These are phyloP conservation scores for Brassica carinata DNA, from an alignment of 345 rosid species.

Conservation along the genomic window DNA sequence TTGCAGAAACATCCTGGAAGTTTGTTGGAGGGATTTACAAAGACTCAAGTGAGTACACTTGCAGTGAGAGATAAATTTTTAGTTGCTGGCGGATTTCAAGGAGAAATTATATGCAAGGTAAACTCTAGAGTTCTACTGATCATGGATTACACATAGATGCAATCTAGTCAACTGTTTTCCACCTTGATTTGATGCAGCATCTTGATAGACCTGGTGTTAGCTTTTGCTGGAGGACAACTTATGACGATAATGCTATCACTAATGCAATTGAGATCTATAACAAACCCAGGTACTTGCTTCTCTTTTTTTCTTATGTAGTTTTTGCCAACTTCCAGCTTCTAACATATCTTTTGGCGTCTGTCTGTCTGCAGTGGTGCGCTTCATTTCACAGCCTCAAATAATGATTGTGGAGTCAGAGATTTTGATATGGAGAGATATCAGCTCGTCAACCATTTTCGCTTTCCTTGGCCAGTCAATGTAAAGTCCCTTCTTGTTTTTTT, in stretches of 20 bases:
- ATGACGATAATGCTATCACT: constrained; percentile 94
- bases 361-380: constrained; percentile 59
- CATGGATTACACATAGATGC: constrained; percentile 2
- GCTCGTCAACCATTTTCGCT: constrained; percentile 56
- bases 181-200: constrained; percentile 48
- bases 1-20: constrained; percentile 59
- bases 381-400: constrained; percentile 77
- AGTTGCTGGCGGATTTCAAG: constrained; percentile 67
- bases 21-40: constrained; percentile 57
- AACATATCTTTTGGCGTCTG: constrained; percentile 23
- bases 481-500: constrained; percentile 36
- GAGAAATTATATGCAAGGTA: constrained; percentile 67
- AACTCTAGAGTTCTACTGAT: constrained; percentile 1
- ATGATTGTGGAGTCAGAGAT: constrained; percentile 79
- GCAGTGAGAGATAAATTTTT: constrained; percentile 55
- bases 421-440: constrained; percentile 86
- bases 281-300: constrained; percentile 54
- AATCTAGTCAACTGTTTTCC: constrained; percentile 13
- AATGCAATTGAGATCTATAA: constrained; percentile 91
- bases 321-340: constrained; percentile 9
- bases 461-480: constrained; percentile 83
- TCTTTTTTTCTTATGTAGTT: constrained; percentile 1
- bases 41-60: constrained; percentile 61
- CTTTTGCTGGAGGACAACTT: constrained; percentile 84
- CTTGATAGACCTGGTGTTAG: constrained; percentile 86